Conservation (phyloP, 257 asterid genomes). For the Jacaranda mimosifolia region DNA sequence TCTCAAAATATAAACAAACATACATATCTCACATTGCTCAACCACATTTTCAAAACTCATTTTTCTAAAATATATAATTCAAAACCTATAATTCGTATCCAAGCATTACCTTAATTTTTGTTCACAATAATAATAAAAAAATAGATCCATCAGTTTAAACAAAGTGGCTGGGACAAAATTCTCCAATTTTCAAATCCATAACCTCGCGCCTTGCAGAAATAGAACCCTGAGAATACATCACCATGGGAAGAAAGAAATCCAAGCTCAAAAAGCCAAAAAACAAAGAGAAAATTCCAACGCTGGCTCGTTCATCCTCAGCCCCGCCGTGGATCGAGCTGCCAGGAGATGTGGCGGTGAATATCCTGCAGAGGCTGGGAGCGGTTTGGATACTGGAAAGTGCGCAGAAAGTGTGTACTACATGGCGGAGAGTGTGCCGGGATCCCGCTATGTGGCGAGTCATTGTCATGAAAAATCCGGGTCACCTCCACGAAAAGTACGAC, state of each 20-base stretch:
- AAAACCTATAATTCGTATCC: too few species aligned
- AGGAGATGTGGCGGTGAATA: constrained; percentile 46
- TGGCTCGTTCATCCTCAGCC: not conserved
- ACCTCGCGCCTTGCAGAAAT: not conserved
- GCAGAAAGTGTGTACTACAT: constrained; percentile 51
- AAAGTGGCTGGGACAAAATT: too few species aligned
- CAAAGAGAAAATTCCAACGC: not conserved
- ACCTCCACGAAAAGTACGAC: not conserved
- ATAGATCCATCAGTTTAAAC: too few species aligned
- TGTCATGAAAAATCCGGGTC: constrained; percentile 4
- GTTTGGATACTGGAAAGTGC: constrained; percentile 46
- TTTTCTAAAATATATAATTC: too few species aligned
- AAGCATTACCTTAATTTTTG: too few species aligned
- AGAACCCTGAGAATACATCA: not conserved
- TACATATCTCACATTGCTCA: too few species aligned
- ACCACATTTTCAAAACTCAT: too few species aligned
- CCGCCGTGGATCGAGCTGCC: constrained; percentile 63
- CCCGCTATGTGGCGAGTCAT: constrained; percentile 48
- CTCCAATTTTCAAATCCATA: too few species aligned
- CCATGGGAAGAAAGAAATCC: constrained; percentile 12
- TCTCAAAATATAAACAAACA: too few species aligned
- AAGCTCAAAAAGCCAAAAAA: not conserved
- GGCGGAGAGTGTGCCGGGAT: constrained; percentile 50
- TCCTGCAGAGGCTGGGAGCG: constrained; percentile 49
- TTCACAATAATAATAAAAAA: too few species aligned